A percentile compares a stretch with the other conserved stretches of the same genome.
Conservation (phyloP, 768 basidiomycete genomes). For the Sarcodon sp. region DNA sequence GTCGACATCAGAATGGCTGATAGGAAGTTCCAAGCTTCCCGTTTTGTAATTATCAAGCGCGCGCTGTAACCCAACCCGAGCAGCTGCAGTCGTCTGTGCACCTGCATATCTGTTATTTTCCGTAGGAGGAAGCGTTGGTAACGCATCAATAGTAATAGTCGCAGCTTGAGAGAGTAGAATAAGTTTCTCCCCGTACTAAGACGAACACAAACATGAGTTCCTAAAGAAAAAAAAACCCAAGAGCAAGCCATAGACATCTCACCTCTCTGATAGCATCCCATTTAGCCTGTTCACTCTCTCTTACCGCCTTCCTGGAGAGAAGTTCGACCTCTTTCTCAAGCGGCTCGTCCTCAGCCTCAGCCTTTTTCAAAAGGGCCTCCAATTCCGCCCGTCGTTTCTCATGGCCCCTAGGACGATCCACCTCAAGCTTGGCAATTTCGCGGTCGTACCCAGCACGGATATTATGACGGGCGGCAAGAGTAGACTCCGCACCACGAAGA, state of each 20-base stretch:
- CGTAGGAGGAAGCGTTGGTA: constrained; percentile 61
- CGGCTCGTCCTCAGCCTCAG: constrained; percentile 47
- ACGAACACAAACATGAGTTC: background rate
- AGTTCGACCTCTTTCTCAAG: constrained; percentile 62
- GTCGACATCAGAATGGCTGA: constrained; percentile 32
- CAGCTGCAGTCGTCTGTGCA: constrained; percentile 46
- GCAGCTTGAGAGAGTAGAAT: constrained; percentile 63
- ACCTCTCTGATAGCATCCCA: constrained; percentile 82
- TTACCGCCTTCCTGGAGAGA: constrained; percentile 62
- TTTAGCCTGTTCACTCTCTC: constrained; percentile 63
- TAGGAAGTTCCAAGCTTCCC: constrained; percentile 43
- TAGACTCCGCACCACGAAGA: constrained; percentile 57
- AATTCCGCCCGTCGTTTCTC: constrained; percentile 64
- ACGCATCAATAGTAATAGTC: constrained; percentile 40
- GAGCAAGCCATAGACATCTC: constrained; percentile 3
- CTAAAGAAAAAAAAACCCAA: background rate
- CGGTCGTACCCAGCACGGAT: constrained; percentile 40
- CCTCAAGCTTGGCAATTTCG: constrained; percentile 55
- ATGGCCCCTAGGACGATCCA: constrained; percentile 46
- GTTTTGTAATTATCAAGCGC: constrained; percentile 71
- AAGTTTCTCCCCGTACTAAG: constrained; percentile 73
- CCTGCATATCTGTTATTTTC: constrained; percentile 44
- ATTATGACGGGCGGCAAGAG: constrained; percentile 48
- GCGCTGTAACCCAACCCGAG: constrained; percentile 63
- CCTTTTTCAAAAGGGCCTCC: constrained; percentile 52